These are phyloP conservation scores for Priceomyces melissophilus DNA, from an alignment of 805 yeast genomes.

Conservation along the genomic window DNA sequence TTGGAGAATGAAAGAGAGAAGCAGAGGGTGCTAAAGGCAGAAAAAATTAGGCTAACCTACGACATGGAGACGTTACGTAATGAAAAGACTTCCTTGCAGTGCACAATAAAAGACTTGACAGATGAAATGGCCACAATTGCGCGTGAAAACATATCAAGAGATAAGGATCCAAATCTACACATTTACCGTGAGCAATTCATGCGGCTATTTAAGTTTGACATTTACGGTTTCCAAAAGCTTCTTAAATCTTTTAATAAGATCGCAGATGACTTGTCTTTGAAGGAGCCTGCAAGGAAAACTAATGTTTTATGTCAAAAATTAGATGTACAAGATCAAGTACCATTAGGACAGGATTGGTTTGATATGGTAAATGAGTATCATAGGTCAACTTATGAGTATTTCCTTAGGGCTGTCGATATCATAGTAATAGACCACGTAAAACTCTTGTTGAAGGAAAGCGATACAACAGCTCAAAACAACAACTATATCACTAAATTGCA, in stretches of 20 bases:
- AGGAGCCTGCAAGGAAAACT: conserved; percentile 55
- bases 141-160: conserved; percentile 8
- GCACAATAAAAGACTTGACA: conserved; percentile 35
- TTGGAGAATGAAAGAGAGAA: conserved; percentile 40
- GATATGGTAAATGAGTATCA: conserved; percentile 29
- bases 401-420: conserved; percentile 58
- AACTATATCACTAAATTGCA: conserved; percentile 22
- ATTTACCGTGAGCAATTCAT: conserved; percentile 40
- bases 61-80: conserved; percentile 34
- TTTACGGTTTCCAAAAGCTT: conserved; percentile 48
- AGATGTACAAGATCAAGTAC: not conserved
- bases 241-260: conserved; percentile 50
- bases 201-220: conserved; percentile 38
- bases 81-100: conserved; percentile 34
- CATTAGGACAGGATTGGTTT: conserved; percentile 14
- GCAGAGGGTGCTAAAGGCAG: conserved; percentile 42
- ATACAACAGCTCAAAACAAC: conserved; percentile 13
- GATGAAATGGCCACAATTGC: conserved; percentile 33
- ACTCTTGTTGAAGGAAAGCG: conserved; percentile 34
- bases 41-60: conserved; percentile 41
- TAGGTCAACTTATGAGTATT: conserved; percentile 50
- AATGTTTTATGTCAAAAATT: conserved; percentile 13
- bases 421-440: conserved; percentile 55
- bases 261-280: conserved; percentile 55
- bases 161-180: conserved; percentile 1